phyloP scores from a whole-genome alignment of 768 basidiomycete species.

The Boletellus ananiceps region DNA sequence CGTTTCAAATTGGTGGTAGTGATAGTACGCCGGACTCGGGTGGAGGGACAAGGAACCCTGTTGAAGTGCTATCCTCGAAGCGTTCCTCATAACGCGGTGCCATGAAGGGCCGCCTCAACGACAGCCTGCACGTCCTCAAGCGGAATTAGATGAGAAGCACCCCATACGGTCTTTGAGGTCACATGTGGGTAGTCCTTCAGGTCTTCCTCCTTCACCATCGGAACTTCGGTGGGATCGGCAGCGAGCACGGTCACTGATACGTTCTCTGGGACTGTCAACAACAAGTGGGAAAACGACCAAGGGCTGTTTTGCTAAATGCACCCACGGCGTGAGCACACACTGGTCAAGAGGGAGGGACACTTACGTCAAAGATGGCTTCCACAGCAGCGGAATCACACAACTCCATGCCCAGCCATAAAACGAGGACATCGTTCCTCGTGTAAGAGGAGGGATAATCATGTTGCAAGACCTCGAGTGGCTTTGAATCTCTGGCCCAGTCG shows the following conservation, averaged over 20 bases:
- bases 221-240: slow-evolving; percentile 1
- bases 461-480: background rate
- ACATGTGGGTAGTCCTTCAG: background rate
- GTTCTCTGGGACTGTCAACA: background rate
- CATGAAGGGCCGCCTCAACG: slow-evolving; percentile 1
- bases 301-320: slow-evolving; percentile 18
- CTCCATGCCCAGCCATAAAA: background rate
- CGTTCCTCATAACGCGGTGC: too few species aligned
- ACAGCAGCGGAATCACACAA: slow-evolving; percentile 8
- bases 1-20: too few species aligned
- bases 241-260: slow-evolving; percentile 1
- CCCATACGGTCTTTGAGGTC: background rate
- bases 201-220: background rate
- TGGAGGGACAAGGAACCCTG: too few species aligned
- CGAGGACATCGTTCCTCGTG: slow-evolving; percentile 2
- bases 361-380: slow-evolving; percentile 12
- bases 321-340: background rate
- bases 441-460: background rate
- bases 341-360: background rate
- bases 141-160: slow-evolving; percentile 14
- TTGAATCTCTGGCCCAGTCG: background rate
- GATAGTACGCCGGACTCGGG: too few species aligned
- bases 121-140: slow-evolving; percentile 12
- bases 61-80: too few species aligned
- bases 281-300: slow-evolving; percentile 8